Percentiles rank a stretch among this genome's conserved stretches.
phyloP scores from a whole-genome alignment of 2,329 filamentous ascomycete species.

The Phialophora expanda region DNA sequence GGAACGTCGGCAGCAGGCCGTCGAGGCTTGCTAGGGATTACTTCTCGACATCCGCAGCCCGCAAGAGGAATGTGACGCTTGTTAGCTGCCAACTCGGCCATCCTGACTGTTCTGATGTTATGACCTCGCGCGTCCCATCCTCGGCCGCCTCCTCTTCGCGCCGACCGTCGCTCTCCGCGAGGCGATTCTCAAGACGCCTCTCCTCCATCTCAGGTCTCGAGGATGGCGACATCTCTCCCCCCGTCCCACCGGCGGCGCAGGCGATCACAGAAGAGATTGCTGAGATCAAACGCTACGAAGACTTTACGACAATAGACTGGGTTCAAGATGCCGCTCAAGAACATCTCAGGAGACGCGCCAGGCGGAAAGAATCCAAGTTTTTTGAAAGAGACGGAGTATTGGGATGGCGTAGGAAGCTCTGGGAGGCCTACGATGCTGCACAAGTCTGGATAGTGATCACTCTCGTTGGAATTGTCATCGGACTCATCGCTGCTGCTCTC shows the following conservation, averaged over 20 bases:
- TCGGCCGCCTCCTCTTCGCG: slow-evolving; percentile 51
- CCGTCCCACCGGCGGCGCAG: slow-evolving; percentile 63
- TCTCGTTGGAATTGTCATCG: slow-evolving; percentile 87
- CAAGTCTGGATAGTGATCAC: slow-evolving; percentile 98
- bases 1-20: background rate
- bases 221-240: slow-evolving; percentile 61
- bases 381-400: slow-evolving; percentile 71
- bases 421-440: slow-evolving; percentile 90
- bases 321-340: slow-evolving; percentile 95
- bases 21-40: slow-evolving; percentile 1
- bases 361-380: slow-evolving; percentile 73
- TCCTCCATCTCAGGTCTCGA: slow-evolving; percentile 69
- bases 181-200: slow-evolving; percentile 65
- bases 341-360: slow-evolving; percentile 77
- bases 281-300: slow-evolving; percentile 97
- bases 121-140: slow-evolving; percentile 58
- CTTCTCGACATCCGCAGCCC: slow-evolving; percentile 8
- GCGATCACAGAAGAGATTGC: slow-evolving; percentile 93
- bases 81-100: slow-evolving; percentile 17
- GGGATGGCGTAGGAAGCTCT: slow-evolving; percentile 80
- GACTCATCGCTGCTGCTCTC: slow-evolving; percentile 86
- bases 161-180: slow-evolving; percentile 60
- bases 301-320: slow-evolving; percentile 97
- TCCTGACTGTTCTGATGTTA: slow-evolving; percentile 45
- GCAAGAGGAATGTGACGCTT: slow-evolving; percentile 13